Evolutionary conservation across 163 green algal genomes (phyloP), one percentile per base, ranked within the genome.

Genomic region (Prototheca wickerhamii): DNA sequence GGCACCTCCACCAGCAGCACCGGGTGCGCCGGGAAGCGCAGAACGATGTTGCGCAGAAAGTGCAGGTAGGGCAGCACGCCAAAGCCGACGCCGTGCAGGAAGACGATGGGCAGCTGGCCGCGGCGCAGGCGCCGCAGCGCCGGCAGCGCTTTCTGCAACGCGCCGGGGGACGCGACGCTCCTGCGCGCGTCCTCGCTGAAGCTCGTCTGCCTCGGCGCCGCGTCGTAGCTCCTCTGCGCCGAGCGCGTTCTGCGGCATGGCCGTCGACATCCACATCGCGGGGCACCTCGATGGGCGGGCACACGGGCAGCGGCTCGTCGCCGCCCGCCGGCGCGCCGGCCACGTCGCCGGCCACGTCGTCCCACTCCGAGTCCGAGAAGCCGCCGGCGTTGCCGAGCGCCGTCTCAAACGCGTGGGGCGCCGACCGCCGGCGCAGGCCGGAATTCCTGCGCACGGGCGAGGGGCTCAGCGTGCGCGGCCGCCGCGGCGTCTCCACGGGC

Each of bases 71-170:
- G 79, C n/a, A 76, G 44, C 49, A 80, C 33, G 28, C 76, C 79
- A 35, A 80, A 63, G n/a, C 79, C 79, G 1, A 86, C 79, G n/a
- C 79, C 79, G 58, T 86, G 79, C 46, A 86, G 17, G 50, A 86
- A 86, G 10, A 86, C 65, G 3, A 86, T 57, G 18, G 78, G 78
- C 53, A 68, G 55, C 18, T 34, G 30, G 2, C 15, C 31, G 43
- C 23, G 18, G 12, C 18, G 40, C 33, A 18, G 42, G 43, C 55
- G 15, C 30, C 30, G 49, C 29, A 12, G 60, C 60, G 37, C 37
- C 10, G 37, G 37, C 10, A 44, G 37, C 37, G 37, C 37, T 10
- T 57, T 20, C 15, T 10, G 10, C 37, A 40, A 10, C n/a, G 25
- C 17, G 40, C 40, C 58, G 4, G 15, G 0, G 40, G 28, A 43